Base-by-base conservation (phyloP, 2,329 filamentous ascomycete species). In the Aspergillus ruber region DNA sequence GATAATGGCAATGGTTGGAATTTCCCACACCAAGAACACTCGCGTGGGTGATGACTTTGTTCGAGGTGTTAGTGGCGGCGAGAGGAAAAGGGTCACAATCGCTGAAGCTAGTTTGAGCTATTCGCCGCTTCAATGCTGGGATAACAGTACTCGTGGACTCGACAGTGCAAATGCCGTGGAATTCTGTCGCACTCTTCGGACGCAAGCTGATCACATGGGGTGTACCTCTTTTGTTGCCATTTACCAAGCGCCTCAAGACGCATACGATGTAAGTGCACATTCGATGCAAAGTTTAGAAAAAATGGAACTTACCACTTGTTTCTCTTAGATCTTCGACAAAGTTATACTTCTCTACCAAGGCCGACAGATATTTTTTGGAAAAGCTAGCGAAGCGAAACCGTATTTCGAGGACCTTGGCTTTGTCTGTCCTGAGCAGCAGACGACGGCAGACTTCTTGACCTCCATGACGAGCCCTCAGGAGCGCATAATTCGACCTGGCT, bases 281-380 rank as follows among this genome's bases (percentile, higher is more conserved):
- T 27, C 8, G 8, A 27, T 27, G 25, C 25, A 27, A 10, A 9
- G 2, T 9, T 27, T 9, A 27, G 25, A 27, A 27, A 8, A 27
- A 27, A 9, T 27, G 8, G 25, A 27, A 3, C 25, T 27, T 3
- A 27, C 25, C 10, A 27, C 10, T 27, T 10, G 3, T 27, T 9
- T 27, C 7, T 27, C 10, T 27, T 9, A 27, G 25, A 69, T 80
- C 18, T 90, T 90, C 54, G 85, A 90, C 64, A 89, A 88, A 62
- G 81, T 80, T 0, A 76, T 80, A 0, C 83, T 90, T 0, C 70
- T 90, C 0, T 88, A 90, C 59, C 83, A 89, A 56, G 87, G 86
- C 2, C 77, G 84, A 1, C 80, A 90, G 60, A 90, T 91, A 57
- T 91, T 83, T 70, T 90, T 85, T 55, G 88, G 87, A 0, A 77